Percentiles rank a stretch among this genome's conserved stretches.
Evolutionary conservation across 108 stramenopile species (phyloP).

Genomic region (Conticribra weissflogii): DNA sequence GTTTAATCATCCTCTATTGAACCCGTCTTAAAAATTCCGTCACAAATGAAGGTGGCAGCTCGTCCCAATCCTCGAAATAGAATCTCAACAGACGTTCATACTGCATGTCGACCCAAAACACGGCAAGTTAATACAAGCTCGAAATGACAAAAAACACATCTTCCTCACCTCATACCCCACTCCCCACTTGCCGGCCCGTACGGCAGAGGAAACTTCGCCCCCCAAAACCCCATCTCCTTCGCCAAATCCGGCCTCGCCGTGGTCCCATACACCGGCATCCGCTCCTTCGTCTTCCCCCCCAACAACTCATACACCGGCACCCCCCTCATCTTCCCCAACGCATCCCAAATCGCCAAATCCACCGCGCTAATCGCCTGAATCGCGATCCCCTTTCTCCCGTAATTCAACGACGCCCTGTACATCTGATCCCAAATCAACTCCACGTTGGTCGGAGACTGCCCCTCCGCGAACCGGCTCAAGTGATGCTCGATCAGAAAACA

Average conservation of each 20-base stretch:
- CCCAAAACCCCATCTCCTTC: conserved; percentile 64
- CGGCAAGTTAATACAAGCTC: not conserved
- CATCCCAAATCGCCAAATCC: conserved; percentile 76
- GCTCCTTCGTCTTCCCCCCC: conserved; percentile 71
- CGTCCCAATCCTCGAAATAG: not conserved
- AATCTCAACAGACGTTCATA: not conserved
- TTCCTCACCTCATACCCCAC: conserved; percentile 52
- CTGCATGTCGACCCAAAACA: not conserved
- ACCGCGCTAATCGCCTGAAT: conserved; percentile 66
- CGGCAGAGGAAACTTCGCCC: conserved; percentile 70
- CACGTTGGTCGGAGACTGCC: conserved; percentile 64
- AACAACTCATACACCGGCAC: conserved; percentile 68
- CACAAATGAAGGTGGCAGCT: too few relatives aligned
- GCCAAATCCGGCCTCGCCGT: conserved; percentile 67
- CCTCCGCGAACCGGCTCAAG: conserved; percentile 58
- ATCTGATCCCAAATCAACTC: conserved; percentile 79
- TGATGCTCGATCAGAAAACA: conserved; percentile 69
- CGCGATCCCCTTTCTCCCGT: conserved; percentile 68
- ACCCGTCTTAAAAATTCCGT: too few relatives aligned
- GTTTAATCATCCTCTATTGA: conserved; percentile 2
- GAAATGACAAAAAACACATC: not conserved
- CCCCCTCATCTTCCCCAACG: conserved; percentile 57
- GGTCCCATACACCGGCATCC: conserved; percentile 71
- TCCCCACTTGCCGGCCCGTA: conserved; percentile 69
- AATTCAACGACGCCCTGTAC: conserved; percentile 65